A percentile compares a stretch with the other conserved stretches of the same genome.
Evolutionary conservation across 179 eudicot species (phyloP).

Genomic region (Silene noctiflora): DNA sequence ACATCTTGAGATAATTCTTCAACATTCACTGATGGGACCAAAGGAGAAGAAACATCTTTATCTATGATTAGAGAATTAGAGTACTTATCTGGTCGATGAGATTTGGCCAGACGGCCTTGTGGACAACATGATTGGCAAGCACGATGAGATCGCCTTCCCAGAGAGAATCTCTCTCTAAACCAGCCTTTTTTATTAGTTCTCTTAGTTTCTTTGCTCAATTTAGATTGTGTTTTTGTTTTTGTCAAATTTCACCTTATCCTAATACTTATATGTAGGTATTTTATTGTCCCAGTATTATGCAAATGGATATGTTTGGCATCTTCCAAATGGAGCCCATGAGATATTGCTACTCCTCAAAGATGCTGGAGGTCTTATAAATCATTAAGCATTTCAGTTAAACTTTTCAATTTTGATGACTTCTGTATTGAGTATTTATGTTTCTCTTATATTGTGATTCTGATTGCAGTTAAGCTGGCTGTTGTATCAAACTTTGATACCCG

Average conservation of each 20-base stretch:
- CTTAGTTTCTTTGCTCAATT: conserved; percentile 1
- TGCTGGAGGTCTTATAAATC: conserved; percentile 68
- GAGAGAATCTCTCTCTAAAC: too few relatives aligned
- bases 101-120: too few relatives aligned
- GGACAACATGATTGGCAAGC: too few relatives aligned
- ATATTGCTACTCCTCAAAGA: conserved; percentile 57
- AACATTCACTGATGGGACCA: too few relatives aligned
- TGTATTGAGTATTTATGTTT: background rate
- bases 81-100: too few relatives aligned
- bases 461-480: conserved; percentile 87
- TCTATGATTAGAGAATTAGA: too few relatives aligned
- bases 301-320: conserved; percentile 87
- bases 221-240: background rate
- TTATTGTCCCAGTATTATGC: conserved; percentile 73
- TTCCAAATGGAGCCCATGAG: conserved; percentile 82
- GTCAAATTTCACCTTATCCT: background rate
- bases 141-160: too few relatives aligned
- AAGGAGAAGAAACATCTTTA: too few relatives aligned
- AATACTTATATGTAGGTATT: conserved; percentile 19
- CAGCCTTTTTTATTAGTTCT: background rate
- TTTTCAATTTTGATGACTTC: background rate
- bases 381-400: conserved; percentile 33
- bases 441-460: conserved; percentile 14
- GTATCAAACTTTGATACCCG: conserved; percentile 97
- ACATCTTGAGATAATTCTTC: too few relatives aligned